Evolutionary conservation across 768 basidiomycete genomes (phyloP).

Genomic region (Mycena olivaceomarginata): DNA sequence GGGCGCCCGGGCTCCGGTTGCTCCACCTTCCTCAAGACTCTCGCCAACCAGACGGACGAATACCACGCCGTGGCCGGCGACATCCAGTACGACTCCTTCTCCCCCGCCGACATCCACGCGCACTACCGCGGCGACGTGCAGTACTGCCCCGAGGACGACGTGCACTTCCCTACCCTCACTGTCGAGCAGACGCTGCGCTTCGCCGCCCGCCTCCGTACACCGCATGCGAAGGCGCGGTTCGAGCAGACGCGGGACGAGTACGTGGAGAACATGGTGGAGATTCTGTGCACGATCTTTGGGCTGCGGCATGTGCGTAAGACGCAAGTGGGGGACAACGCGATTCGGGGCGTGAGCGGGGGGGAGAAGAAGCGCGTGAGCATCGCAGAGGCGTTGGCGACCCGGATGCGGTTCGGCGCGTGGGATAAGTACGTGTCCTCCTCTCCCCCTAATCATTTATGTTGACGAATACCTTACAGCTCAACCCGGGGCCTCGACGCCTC

Average conservation of each 20-base stretch:
- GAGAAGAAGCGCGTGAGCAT: constrained; percentile 84
- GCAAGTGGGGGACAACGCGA: no score
- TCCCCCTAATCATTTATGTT: constrained; percentile 4
- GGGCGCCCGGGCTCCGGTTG: constrained; percentile 93
- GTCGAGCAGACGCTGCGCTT: no score
- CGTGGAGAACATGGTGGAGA: no score
- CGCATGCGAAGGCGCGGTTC: constrained; percentile 66
- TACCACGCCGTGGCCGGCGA: constrained; percentile 82
- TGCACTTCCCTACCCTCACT: no score
- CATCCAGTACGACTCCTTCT: constrained; percentile 75
- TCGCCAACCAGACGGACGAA: constrained; percentile 85
- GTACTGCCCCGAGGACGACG: no score
- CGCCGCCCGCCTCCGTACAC: constrained; percentile 76
- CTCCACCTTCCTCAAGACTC: constrained; percentile 86
- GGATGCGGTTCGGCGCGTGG: constrained; percentile 81
- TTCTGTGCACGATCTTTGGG: no score
- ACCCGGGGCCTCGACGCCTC: constrained; percentile 79
- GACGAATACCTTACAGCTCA: constrained; percentile 67
- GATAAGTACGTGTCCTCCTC: constrained; percentile 72
- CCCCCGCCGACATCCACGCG: no score
- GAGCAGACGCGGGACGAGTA: constrained; percentile 56
- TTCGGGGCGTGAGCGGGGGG: no score
- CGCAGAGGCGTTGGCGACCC: constrained; percentile 78
- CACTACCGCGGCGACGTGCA: no score
- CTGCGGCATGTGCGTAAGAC: no score